phyloP scores from a whole-genome alignment of 1,139 yeast species.

The Saccharomyces uvarum region DNA sequence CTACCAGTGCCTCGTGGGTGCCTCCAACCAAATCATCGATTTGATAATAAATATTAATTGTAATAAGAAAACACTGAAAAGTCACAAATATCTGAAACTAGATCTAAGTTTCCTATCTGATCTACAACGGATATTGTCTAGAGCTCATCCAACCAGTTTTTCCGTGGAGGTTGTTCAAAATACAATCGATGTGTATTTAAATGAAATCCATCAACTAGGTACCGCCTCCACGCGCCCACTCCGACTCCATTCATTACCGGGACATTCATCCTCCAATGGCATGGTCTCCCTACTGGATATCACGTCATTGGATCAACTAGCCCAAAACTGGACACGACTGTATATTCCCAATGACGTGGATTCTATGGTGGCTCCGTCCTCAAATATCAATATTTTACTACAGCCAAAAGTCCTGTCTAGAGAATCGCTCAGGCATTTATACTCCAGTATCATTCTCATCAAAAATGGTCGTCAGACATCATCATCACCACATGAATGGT shows the following conservation, averaged over 20 bases:
- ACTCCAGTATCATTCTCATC: not conserved
- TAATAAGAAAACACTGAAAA: slow-evolving; percentile 14
- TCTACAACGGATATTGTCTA: slow-evolving; percentile 10
- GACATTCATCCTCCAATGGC: not conserved
- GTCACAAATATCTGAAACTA: slow-evolving; percentile 14
- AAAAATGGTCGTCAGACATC: not conserved
- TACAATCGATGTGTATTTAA: slow-evolving; percentile 11
- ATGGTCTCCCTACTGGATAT: not conserved
- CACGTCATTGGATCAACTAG: not conserved
- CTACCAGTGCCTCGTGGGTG: slow-evolving; percentile 13
- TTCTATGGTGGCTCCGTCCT: not conserved
- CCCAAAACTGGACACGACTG: not conserved
- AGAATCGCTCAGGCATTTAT: not conserved
- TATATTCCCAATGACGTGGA: not conserved
- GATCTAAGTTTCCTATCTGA: slow-evolving; percentile 10
- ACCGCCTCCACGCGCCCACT: not conserved
- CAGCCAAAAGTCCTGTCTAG: not conserved
- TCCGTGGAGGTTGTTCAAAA: slow-evolving; percentile 13
- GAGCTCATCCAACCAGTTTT: slow-evolving; percentile 10
- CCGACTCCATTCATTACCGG: not conserved
- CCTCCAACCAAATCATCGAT: slow-evolving; percentile 11
- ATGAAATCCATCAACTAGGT: slow-evolving; percentile 5
- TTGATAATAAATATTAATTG: slow-evolving; percentile 13
- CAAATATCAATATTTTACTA: not conserved
- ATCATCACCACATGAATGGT: not conserved